phyloP scores from a whole-genome alignment of 768 basidiomycete genomes.

The Amanita molliuscula region DNA sequence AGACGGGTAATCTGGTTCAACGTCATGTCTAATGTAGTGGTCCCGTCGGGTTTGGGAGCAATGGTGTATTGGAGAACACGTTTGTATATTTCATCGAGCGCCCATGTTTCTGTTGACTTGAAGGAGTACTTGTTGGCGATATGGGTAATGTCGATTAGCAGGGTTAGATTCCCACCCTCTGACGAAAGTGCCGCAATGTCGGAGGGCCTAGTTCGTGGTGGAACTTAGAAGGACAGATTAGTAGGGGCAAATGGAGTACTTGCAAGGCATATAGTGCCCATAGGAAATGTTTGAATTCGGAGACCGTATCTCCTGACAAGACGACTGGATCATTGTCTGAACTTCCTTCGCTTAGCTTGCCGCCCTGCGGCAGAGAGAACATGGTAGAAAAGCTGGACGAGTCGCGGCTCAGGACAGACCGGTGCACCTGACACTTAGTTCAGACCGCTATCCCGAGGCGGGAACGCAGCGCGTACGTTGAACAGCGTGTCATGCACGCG shows the following conservation, averaged over 20 bases:
- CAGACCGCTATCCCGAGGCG: neutral
- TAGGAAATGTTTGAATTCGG: slow-evolving; percentile 64
- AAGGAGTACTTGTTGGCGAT: slow-evolving; percentile 69
- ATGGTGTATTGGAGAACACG: slow-evolving; percentile 30
- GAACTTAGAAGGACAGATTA: neutral
- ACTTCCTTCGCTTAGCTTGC: slow-evolving; percentile 38
- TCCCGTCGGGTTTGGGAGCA: neutral
- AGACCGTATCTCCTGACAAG: slow-evolving; percentile 48
- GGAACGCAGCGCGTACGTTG: slow-evolving; percentile 35
- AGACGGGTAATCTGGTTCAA: slow-evolving; percentile 45
- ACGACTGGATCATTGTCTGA: slow-evolving; percentile 59
- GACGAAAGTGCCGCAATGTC: slow-evolving; percentile 43
- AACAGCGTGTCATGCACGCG: slow-evolving; percentile 56
- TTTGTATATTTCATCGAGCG: slow-evolving; percentile 65
- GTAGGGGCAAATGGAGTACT: slow-evolving; percentile 14
- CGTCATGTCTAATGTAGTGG: neutral
- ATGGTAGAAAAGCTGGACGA: slow-evolving; percentile 54
- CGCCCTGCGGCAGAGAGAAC: slow-evolving; percentile 59
- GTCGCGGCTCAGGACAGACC: slow-evolving; percentile 50
- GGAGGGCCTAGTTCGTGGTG: slow-evolving; percentile 36
- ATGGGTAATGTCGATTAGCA: slow-evolving; percentile 51
- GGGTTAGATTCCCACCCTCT: slow-evolving; percentile 37
- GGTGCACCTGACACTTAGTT: slow-evolving; percentile 36
- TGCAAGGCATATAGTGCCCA: slow-evolving; percentile 73
- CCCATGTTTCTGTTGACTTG: slow-evolving; percentile 66